Base-by-base conservation (phyloP, 2,329 filamentous ascomycete genomes). In the Neurospora sp. region DNA sequence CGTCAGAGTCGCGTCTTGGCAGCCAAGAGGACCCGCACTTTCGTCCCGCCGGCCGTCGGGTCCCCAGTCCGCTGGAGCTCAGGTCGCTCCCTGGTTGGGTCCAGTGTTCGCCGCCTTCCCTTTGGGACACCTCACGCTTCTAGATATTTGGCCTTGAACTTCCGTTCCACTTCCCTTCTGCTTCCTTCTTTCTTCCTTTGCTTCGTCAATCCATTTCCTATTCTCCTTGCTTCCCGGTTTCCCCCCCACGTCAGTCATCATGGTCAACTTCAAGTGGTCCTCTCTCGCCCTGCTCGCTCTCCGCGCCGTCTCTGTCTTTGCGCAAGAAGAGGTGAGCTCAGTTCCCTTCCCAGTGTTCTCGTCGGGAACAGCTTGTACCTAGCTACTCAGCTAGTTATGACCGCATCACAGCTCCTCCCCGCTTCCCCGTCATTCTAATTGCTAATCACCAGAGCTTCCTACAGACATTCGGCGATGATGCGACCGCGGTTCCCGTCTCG, bases 211-310 rank as follows among this genome's bases (percentile, higher is more conserved):
- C 58, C 66, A 40, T 71, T 67, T 70, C 67, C 52, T 69, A 69
- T 70, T 70, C 46, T 70, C 67, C 43, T 69, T 70, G 68, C 40
- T 69, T 58, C 70, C 66, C 68, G 62, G 72, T 66, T 19, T 42
- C 68, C 70, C 69, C 67, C 68, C 36, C 66, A 69, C 71, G 70
- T 70, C 67, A 72, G 71, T 72, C 80, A 84, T 79, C 79, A 96
- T 96, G 92, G 88, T 90, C 82, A 88, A 87, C 78, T 85, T 92
- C 81, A 90, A 89, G 82, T 85, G 91, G 77, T 88, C 91, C 76
- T 85, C 90, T 71, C 83, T 95, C 76, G 89, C 90, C 76, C 82
- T 94, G 73, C 83, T 93, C 80, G 90, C 91, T 72, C 83, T 92
- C 76, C 87, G 89, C 79, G 86, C 90, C 75, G 83, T 91, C 74